phyloP scores from a whole-genome alignment of 768 basidiomycete species.

The Lentinula edodes region DNA sequence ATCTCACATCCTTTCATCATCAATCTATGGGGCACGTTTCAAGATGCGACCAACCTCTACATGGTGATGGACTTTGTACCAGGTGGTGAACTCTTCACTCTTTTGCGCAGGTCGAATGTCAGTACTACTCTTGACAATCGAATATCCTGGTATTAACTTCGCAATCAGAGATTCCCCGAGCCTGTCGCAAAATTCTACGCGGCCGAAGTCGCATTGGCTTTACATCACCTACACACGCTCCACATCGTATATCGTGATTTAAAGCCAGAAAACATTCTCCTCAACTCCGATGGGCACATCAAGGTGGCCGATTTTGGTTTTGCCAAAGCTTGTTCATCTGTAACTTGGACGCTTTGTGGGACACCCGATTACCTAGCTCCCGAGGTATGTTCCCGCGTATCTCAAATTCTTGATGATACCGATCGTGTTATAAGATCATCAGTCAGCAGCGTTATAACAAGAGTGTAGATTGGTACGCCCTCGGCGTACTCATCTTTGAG shows the following conservation, averaged over 20 bases:
- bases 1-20: slow-evolving; percentile 93
- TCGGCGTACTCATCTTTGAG: slow-evolving; percentile 95
- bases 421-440: slow-evolving; percentile 47
- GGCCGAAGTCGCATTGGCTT: slow-evolving; percentile 89
- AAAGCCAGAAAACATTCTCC: slow-evolving; percentile 94
- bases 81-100: slow-evolving; percentile 94
- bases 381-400: slow-evolving; percentile 45
- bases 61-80: slow-evolving; percentile 98
- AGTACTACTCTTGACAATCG: slow-evolving; percentile 22
- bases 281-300: slow-evolving; percentile 93
- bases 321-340: slow-evolving; percentile 81
- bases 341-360: slow-evolving; percentile 94
- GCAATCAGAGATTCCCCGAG: slow-evolving; percentile 79
- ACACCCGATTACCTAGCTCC: slow-evolving; percentile 97
- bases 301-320: slow-evolving; percentile 98
- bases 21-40: slow-evolving; percentile 95
- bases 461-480: slow-evolving; percentile 97
- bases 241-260: slow-evolving; percentile 97
- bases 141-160: slow-evolving; percentile 11
- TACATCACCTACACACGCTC: slow-evolving; percentile 81
- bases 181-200: slow-evolving; percentile 98
- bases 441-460: slow-evolving; percentile 88
- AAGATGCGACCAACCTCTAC: slow-evolving; percentile 89
- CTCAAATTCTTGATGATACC: slow-evolving; percentile 9
- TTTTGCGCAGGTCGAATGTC: slow-evolving; percentile 85